Evolutionary conservation across 768 basidiomycete genomes (phyloP).

Genomic region (Cystobasidium onofrii): DNA sequence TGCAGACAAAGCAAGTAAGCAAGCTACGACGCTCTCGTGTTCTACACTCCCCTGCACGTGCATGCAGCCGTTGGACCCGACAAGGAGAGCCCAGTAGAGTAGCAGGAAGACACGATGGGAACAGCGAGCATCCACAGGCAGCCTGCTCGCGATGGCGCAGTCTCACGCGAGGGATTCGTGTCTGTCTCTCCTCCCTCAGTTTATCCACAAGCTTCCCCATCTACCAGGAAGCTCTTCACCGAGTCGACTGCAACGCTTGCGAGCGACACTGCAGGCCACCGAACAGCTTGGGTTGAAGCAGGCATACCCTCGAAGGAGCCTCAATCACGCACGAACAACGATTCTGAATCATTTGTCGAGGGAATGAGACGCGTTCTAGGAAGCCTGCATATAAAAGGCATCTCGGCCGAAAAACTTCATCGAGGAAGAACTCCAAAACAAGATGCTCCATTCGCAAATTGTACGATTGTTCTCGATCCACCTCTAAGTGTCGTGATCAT

Average conservation of each 20-base stretch:
- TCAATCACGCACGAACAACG: too few relatives aligned
- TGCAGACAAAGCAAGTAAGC: too few relatives aligned
- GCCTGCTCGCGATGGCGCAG: not conserved
- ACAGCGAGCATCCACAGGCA: not conserved
- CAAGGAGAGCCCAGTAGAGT: not conserved
- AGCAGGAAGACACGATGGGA: not conserved
- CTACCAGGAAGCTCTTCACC: not conserved
- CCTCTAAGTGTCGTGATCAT: constrained; percentile 31
- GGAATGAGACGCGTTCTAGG: constrained; percentile 10
- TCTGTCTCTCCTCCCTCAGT: not conserved
- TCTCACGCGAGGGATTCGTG: not conserved
- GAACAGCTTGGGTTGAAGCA: not conserved
- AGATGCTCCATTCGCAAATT: constrained; percentile 11
- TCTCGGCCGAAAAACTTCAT: not conserved
- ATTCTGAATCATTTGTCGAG: not conserved
- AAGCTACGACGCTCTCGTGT: too few relatives aligned
- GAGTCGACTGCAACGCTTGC: not conserved
- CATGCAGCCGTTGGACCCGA: too few relatives aligned
- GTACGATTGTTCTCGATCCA: not conserved
- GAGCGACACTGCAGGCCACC: not conserved
- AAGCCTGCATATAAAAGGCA: not conserved
- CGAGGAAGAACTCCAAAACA: not conserved
- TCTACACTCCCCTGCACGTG: not conserved
- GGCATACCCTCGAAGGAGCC: not conserved
- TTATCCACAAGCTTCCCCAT: not conserved